Base-by-base conservation (phyloP, 352 stramenopile species). In the Phytopythium chamaehyphon region DNA sequence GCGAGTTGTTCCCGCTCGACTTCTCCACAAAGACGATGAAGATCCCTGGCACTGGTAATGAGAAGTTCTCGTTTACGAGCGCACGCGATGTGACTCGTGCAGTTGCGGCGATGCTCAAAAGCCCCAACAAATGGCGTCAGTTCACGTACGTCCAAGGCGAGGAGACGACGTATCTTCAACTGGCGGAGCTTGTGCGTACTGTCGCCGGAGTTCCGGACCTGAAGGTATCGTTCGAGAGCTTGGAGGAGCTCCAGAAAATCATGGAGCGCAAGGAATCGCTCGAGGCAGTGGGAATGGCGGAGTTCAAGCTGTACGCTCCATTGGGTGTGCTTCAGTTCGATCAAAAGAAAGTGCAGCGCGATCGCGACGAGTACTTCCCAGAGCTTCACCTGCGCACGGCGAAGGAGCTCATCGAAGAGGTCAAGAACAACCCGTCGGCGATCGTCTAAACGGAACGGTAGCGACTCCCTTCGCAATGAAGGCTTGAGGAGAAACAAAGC, bases 81-180 rank as follows among this genome's bases (percentile, higher is more conserved):
- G 55, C 43, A 4, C 55, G 61, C 8, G 61, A 69, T 18, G 11
- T 38, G 2, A 40, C 51, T 15, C 28, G 37, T 4, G 51, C 51
- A 0, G 42, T 58, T 6, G 56, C 26, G 0, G n/a, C 59, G 38
- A 43, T 63, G 24, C 37, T 63, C 26, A 54, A 53, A 21, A 48
- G 19, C 21, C 19, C 24, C 19, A 55, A 43, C 46, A 57, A 55
- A 24, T 68, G 60, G 60, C 50, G 47, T 21, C 47, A 31, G 3
- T 61, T 40, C 51, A 60, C 52, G 23, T 64, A 61, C 35, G 35
- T 64, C 3, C 55, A 61, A 40, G 61, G 51, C 5, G 51, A 61
- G 18, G 47, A 60, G 47, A 61, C 51, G 33, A 59, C 61, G 61
- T 63, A 42, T 55, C 38, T 61, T 8, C 12, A 60, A 19, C 11